Conservation (phyloP, 1,139 yeast species). For the Ogataea hybrid region DNA sequence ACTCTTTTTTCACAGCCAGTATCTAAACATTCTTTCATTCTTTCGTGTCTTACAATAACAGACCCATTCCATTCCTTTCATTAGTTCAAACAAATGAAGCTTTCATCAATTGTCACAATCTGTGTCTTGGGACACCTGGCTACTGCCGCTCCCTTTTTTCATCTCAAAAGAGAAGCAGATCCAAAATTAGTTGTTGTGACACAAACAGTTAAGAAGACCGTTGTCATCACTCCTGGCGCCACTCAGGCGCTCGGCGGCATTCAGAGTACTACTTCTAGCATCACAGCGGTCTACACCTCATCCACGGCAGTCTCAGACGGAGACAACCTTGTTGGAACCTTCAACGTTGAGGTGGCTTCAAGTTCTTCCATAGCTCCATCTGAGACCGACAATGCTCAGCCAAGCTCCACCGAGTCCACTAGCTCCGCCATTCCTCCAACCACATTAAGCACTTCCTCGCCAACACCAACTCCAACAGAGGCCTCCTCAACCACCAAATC, state of each 20-base stretch:
- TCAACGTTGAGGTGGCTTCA: background rate
- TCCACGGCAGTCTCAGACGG: background rate
- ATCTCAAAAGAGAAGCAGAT: constrained; percentile 17
- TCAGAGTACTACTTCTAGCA: constrained; percentile 11
- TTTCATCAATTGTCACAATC: constrained; percentile 15
- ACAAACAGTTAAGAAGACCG: constrained; percentile 21
- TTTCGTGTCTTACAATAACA: background rate
- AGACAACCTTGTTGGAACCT: background rate
- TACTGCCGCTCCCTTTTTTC: constrained; percentile 20
- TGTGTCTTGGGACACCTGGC: constrained; percentile 19
- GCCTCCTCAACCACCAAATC: constrained; percentile 10
- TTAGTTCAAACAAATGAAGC: constrained; percentile 5
- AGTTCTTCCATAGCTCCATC: constrained; percentile 1
- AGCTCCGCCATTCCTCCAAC: background rate
- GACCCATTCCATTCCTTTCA: constrained; percentile 3
- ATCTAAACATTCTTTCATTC: background rate
- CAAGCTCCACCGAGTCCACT: background rate
- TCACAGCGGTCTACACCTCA: background rate
- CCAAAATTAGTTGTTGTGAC: constrained; percentile 24
- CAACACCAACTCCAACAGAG: constrained; percentile 9
- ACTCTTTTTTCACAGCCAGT: background rate
- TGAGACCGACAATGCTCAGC: background rate
- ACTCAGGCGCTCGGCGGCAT: constrained; percentile 15
- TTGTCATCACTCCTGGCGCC: constrained; percentile 19
- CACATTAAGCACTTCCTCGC: background rate